Evolutionary conservation across 352 stramenopile genomes (phyloP), one percentile per base, ranked within the genome.

Genomic region (Achlya hypogyna): DNA sequence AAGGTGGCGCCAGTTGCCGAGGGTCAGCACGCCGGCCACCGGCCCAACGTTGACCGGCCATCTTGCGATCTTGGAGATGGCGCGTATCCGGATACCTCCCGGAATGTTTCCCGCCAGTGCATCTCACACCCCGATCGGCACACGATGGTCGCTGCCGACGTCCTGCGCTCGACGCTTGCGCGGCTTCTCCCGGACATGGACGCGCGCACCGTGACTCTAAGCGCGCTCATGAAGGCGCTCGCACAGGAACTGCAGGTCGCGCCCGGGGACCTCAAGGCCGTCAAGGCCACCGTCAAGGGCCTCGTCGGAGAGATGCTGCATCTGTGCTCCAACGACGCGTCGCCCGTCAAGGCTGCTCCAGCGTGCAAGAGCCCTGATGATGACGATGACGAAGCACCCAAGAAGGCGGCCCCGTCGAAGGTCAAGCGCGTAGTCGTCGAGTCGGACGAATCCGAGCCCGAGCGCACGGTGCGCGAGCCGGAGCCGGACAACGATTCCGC

Each of bases 181-280:
- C 56, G 78, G 53, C 72, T 89, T 20, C 74, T 92, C 1, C 83
- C 85, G 32, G 66, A 62, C 9, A 77, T 94, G 73, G 74, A 91
- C 53, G 72, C 73, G 18, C 49, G 71, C 28, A 75, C 72, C 22
- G 78, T 78, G 51, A 89, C 75, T 20, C 51, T 91, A 9, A 71
- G 74, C 14, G 63, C 72, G 27, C 65, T 94, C 31, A 74, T 81
- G 66, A 62, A 79, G 53, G 77, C 77, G 45, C 63, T 94, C 31
- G 79, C 81, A 20, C 42, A 53, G 25, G 77, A 74, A 43, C 77
- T 93, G 10, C 70, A 67, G 12, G n/a, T 45, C 38, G 66, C 75
- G 22, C 71, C 70, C 40, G 18, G 28, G 8, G 77, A 82, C 12
- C 58, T 89, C 2, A 84, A 84, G 63, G 27, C 78, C 20, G 84